Conservation (phyloP, 2,329 filamentous ascomycete species). For the Fusarium sp. region DNA sequence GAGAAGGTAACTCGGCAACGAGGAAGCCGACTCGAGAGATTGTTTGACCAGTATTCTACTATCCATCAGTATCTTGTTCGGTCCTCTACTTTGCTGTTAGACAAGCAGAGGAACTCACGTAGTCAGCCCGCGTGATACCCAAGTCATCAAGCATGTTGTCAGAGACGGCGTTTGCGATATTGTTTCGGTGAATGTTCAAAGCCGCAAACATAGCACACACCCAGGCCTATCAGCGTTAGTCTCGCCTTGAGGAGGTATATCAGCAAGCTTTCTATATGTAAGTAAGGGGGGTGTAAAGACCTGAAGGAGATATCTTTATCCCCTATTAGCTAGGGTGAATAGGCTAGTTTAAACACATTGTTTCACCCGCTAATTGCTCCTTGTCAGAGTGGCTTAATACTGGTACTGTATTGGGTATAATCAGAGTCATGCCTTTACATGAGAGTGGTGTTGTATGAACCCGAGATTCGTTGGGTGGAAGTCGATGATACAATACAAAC, state of each 20-base stretch:
- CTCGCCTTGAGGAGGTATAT: background rate
- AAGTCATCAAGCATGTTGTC: conserved; percentile 50
- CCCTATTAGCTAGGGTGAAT: too few relatives aligned
- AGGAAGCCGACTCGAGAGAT: conserved; percentile 30
- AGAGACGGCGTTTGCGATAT: conserved; percentile 50
- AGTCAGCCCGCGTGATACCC: conserved; percentile 24
- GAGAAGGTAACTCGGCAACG: conserved; percentile 17
- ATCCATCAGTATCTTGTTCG: background rate
- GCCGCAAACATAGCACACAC: conserved; percentile 42
- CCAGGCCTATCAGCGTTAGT: conserved; percentile 40
- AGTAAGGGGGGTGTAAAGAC: too few relatives aligned
- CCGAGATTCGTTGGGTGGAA: too few relatives aligned
- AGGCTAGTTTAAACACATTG: too few relatives aligned
- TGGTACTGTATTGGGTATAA: too few relatives aligned
- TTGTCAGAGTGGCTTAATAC: too few relatives aligned
- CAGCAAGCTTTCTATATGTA: background rate
- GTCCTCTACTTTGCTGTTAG: background rate
- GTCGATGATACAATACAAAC: too few relatives aligned
- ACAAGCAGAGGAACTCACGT: conserved; percentile 3
- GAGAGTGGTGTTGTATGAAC: too few relatives aligned
- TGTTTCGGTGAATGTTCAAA: conserved; percentile 50
- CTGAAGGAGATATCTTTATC: too few relatives aligned
- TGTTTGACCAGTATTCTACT: conserved; percentile 23
- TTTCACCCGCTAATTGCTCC: too few relatives aligned
- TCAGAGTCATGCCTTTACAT: too few relatives aligned